Percentiles rank a stretch among this genome's conserved stretches.
Evolutionary conservation across 148 eudicot genomes (phyloP).

Genomic region (Dianthus caryophyllus): DNA sequence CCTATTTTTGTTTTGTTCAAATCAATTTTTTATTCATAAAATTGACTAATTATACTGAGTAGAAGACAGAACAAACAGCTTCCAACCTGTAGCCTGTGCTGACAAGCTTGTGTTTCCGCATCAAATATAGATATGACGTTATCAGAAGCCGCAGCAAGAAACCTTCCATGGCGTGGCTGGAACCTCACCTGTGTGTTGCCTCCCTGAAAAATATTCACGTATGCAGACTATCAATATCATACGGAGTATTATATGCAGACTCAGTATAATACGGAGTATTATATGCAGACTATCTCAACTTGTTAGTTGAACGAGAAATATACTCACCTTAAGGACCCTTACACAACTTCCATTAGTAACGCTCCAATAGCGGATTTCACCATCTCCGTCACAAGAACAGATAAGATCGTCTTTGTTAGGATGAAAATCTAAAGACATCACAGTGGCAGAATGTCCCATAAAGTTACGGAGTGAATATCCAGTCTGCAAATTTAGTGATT

Average conservation of each 20-base stretch:
- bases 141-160: conserved; percentile 79
- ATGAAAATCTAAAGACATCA: conserved; percentile 72
- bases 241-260: too few species aligned
- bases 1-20: too few species aligned
- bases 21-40: too few species aligned
- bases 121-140: conserved; percentile 76
- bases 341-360: conserved; percentile 56
- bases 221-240: too few species aligned
- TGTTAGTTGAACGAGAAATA: not conserved
- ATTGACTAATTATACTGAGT: not conserved
- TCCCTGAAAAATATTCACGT: conserved; percentile 37
- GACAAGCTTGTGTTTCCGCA: conserved; percentile 68
- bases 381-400: conserved; percentile 76
- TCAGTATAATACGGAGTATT: too few species aligned
- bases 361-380: conserved; percentile 84
- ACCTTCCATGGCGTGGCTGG: conserved; percentile 82
- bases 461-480: conserved; percentile 67
- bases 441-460: conserved; percentile 67
- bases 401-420: conserved; percentile 74
- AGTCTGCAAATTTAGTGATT: conserved; percentile 41
- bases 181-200: conserved; percentile 68
- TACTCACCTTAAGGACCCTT: conserved; percentile 52
- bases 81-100: conserved; percentile 63
- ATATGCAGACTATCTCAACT: too few species aligned
- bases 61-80: not conserved